Evolutionary conservation across 139 green algal genomes (phyloP).

Genomic region (Spirogloea muscicola): DNA sequence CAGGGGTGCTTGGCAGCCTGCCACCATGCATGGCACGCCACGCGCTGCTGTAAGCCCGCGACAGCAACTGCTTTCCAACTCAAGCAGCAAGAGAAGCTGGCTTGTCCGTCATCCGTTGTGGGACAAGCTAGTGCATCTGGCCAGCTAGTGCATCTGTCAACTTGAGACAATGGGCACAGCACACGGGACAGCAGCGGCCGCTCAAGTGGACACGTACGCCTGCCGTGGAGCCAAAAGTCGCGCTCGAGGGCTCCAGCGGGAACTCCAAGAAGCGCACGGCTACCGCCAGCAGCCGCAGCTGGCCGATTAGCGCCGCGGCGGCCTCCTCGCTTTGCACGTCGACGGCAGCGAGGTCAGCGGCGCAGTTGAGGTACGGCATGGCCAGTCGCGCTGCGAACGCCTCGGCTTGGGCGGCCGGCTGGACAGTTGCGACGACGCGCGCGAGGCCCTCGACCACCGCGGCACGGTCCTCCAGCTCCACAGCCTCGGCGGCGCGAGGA

Average conservation of each 20-base stretch:
- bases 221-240: too few species aligned
- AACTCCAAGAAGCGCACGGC: slow-evolving; percentile 46
- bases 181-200: too few species aligned
- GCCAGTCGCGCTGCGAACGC: slow-evolving; percentile 25
- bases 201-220: too few species aligned
- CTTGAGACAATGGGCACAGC: too few species aligned
- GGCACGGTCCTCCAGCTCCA: slow-evolving; percentile 45
- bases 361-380: neutral
- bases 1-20: slow-evolving; percentile 36
- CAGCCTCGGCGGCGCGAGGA: neutral
- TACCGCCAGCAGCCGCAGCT: slow-evolving; percentile 57
- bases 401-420: slow-evolving; percentile 24
- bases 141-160: too few species aligned
- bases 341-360: slow-evolving; percentile 1
- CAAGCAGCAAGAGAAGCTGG: too few species aligned
- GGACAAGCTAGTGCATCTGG: too few species aligned
- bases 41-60: too few species aligned
- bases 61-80: too few species aligned
- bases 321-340: neutral
- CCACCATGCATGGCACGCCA: too few species aligned
- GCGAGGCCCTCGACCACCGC: slow-evolving; percentile 63
- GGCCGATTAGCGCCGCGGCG: slow-evolving; percentile 38
- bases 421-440: slow-evolving; percentile 50
- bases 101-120: too few species aligned
- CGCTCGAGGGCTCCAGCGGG: too few species aligned